Evolutionary conservation across 164 flowering plant genomes (phyloP), one percentile per base, ranked within the genome.

Genomic region (Litsea cubeba): DNA sequence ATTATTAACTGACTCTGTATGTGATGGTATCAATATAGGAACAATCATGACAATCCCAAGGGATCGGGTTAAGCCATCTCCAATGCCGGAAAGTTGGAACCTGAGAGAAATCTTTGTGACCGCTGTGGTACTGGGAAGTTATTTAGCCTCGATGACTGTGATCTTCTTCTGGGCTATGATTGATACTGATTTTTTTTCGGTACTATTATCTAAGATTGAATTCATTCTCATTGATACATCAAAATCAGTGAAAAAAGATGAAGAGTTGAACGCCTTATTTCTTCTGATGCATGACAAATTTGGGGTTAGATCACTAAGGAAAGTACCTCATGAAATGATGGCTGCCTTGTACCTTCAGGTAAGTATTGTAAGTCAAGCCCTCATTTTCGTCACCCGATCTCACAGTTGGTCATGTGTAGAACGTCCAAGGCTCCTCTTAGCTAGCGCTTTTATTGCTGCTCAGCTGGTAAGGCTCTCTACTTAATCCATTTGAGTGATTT

Each of bases 261-360:
- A 35, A 35, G 8, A 35, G 40, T 35, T 35, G 40, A 35, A 5
- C 1, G 40, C 8, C 40, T 35, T 35, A 35, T 35, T 35, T 0
- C 40, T 35, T 35, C 40, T 35, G 40, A 22, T 83, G 79, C 86
- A 94, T 97, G 85, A 88, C 26, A 89, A 72, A 75, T 92, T 94
- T 78, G 79, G 83, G 17, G 94, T 94, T 0, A 86, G 79, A 74
- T 28, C 75, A 10, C 25, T 94, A 0, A 82, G 83, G 28, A 28
- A 78, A 6, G 86, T 76, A 62, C 74, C 69, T 0, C 57, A 82
- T 23, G 91, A 94, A 73, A 83, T 88, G 95, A 94, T 88, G 93
- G 91, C 94, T 69, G 92, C 93, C 57, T 73, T 94, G 20, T 94
- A 92, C 82, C 87, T 94, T 17, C 98, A 94, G 91, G 98, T 94